Base-by-base conservation (phyloP, 106 monocot genomes). In the Acorus calamus region DNA sequence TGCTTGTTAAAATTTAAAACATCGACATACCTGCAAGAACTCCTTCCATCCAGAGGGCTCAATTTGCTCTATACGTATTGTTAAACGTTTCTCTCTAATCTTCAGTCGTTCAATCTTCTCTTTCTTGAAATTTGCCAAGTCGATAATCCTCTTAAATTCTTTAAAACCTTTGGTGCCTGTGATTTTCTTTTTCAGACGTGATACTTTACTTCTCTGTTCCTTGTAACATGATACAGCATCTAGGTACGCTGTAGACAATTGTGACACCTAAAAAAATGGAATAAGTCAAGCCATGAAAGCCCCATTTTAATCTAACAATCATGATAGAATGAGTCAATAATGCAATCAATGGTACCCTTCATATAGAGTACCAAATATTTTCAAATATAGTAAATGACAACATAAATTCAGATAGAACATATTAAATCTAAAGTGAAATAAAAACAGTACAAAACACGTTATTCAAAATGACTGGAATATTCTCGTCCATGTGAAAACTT, bases 11-110 rank as follows among this genome's bases (percentile, higher is more conserved):
- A 28, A 28, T 28, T 28, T 28, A 1, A 28, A 28, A 28, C 28
- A 28, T 28, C 28, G 28, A 28, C 66, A 64, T 78, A 94, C 94
- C 89, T 94, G 94, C 54, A 89, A 69, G 73, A 94, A 94, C 49
- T 94, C 94, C 74, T 87, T 94, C 94, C 94, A 94, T 57, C 94
- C 94, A 49, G 94, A 84, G 45, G 94, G 94, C 69, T 94, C 94
- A 76, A 94, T 94, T 77, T 94, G 94, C 58, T 75, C 75, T 55
- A 94, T 76, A 65, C 94, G 73, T 69, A 70, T 76, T 52, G 61
- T 73, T 66, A 94, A 77, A 48, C 89, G 86, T 46, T 67, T 65
- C 14, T 89, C 79, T 75, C 87, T 84, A 77, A 84, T 69, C 41
- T 82, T 63, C 65, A 94, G 64, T 42, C 90, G 84, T 68, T 68